phyloP scores from a whole-genome alignment of 208 protist species.

The Crithidia brevicula region DNA sequence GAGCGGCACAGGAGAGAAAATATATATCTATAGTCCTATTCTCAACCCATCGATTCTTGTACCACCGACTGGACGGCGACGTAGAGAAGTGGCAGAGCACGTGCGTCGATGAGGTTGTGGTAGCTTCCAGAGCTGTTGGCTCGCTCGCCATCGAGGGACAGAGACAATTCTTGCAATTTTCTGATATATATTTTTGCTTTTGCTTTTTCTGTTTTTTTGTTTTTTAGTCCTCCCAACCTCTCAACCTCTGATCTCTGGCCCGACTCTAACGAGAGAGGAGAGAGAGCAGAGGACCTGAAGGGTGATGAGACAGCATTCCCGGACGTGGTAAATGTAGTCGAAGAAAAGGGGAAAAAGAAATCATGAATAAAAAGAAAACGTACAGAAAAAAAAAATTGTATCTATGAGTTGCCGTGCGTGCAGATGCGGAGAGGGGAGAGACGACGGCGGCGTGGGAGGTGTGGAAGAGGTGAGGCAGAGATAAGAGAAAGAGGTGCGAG shows the following conservation, averaged over 20 bases:
- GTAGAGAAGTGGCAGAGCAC: too few species aligned
- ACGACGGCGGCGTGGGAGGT: background rate
- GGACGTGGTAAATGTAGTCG: too few species aligned
- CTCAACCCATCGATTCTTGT: too few species aligned
- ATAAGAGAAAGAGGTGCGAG: background rate
- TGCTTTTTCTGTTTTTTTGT: background rate
- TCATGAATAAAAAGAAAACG: background rate
- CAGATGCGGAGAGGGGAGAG: background rate
- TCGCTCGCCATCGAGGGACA: too few species aligned
- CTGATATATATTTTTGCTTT: too few species aligned
- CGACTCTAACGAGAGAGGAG: background rate
- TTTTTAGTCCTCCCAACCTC: constrained; percentile 11
- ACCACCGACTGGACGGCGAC: too few species aligned
- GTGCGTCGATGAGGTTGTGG: too few species aligned
- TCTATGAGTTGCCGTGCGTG: constrained; percentile 5
- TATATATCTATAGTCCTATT: too few species aligned
- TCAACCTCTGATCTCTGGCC: background rate
- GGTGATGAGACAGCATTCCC: constrained; percentile 13
- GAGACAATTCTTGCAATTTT: too few species aligned
- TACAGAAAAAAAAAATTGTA: constrained; percentile 9
- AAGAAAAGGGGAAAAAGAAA: background rate
- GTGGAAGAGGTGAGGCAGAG: background rate
- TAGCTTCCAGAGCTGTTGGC: too few species aligned
- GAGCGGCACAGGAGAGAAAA: too few species aligned
- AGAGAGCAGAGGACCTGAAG: constrained; percentile 5